Base-by-base conservation (phyloP, 805 yeast genomes). In the Saturnispora kantuleensis region DNA sequence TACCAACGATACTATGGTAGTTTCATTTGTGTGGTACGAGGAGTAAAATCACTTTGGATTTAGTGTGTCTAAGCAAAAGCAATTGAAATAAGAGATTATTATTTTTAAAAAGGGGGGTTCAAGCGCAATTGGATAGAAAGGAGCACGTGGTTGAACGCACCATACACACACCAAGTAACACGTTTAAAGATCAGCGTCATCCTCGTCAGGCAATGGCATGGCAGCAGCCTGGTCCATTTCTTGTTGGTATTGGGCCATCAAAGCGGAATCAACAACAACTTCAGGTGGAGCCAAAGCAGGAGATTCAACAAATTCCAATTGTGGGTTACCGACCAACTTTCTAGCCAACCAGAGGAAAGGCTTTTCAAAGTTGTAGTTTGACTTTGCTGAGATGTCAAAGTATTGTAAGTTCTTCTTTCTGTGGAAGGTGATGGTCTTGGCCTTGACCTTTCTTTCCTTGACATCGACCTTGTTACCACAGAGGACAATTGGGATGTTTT, bases 281-380 rank as follows among this genome's bases (percentile, higher is more conserved):
- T 93, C 98, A 64, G 99, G 97, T 61, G 99, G 98, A 64, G 96
- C 97, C 71, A 93, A 81, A 56, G 98, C 99, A 58, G 98, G 98
- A 52, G 97, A 85, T 60, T 95, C 97, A 60, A 94, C 99, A 64
- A 93, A 93, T 75, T 93, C 98, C 64, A 93, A 81, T 70, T 84
- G 88, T 52, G 96, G 90, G 80, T 90, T 87, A 71, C 97, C 99
- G 56, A 87, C 96, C 62, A 93, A 80, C 75, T 93, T 93, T 81
- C 98, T 86, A 45, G 99, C 98, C 64, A 93, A 85, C 99, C 99
- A 93, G 71, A 93, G 81, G 84, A 93, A 93, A 55, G 99, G 99
- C 77, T 94, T 93, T 77, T 93, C 99, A 63, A 93, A 93, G 79
- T 93, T 94, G 78, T 93, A 93, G 79, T 93, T 93, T 55, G 98